phyloP scores from a whole-genome alignment of 2,329 filamentous ascomycete species.

The Aspergillus neoniger region DNA sequence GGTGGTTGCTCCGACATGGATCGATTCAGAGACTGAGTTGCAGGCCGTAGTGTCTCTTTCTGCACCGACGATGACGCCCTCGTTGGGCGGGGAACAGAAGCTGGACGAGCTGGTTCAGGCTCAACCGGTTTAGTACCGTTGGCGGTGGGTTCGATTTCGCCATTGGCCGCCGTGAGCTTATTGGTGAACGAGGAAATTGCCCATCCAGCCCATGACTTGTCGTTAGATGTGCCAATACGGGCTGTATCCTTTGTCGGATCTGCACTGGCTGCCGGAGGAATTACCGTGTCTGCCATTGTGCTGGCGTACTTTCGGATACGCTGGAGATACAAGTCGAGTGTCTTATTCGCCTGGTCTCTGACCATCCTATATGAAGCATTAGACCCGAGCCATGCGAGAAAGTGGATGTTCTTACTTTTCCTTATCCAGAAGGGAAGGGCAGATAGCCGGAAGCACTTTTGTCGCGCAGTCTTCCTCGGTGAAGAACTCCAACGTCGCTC shows the following conservation, averaged over 20 bases:
- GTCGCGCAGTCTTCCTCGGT: constrained; percentile 84
- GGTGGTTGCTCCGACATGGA: constrained; percentile 46
- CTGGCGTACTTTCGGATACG: constrained; percentile 77
- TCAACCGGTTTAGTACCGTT: constrained; percentile 50
- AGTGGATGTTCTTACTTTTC: constrained; percentile 64
- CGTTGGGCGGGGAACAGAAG: constrained; percentile 51
- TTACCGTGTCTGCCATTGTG: constrained; percentile 75
- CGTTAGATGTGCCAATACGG: constrained; percentile 75
- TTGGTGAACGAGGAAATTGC: constrained; percentile 98
- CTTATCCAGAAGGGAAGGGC: constrained; percentile 85
- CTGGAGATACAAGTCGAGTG: constrained; percentile 80
- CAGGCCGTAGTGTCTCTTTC: constrained; percentile 27
- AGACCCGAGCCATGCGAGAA: background rate
- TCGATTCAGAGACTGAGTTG: constrained; percentile 34
- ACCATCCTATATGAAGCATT: constrained; percentile 57
- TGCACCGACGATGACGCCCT: constrained; percentile 33
- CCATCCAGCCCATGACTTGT: constrained; percentile 87
- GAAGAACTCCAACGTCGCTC: constrained; percentile 83
- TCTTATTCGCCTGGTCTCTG: constrained; percentile 87
- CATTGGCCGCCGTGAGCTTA: constrained; percentile 79
- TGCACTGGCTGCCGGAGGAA: constrained; percentile 65
- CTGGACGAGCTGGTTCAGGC: constrained; percentile 46
- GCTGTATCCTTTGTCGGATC: constrained; percentile 54
- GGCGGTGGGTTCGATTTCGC: constrained; percentile 73
- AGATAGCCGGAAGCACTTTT: constrained; percentile 80